Base-by-base conservation (phyloP, 768 basidiomycete genomes). In the Leccinellum rugosiceps region DNA sequence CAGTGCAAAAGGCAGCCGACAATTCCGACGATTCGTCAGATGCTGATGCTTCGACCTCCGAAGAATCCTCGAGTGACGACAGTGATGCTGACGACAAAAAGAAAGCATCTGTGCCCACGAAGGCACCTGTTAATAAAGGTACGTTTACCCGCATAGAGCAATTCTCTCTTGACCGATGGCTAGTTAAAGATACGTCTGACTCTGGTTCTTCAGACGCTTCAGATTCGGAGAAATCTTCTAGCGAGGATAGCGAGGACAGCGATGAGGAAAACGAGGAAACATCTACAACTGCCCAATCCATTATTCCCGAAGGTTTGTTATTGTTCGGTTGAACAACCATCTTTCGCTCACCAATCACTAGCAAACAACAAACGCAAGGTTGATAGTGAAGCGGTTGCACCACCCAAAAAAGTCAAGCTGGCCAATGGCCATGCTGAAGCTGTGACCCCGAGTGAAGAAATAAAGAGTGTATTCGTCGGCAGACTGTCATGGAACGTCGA, bases 401-500 rank as follows among this genome's bases (percentile, higher is more conserved):
- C 86, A 41, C 73, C 83, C 35, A 96, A 98, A 81, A 96, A 96
- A 75, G 81, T 78, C 64, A 97, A 94, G 78, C 77, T 87, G 50
- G 82, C 75, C 47, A 80, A 86, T 63, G 86, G 78, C 56, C 74
- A 73, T 30, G 72, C 73, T 15, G 69, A 72, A 6, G 66, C 62
- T 28, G 75, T 63, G 49, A 69, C 70, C 46, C 67, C 75, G 1
- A 41, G 28, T 10, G 80, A 83, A 61, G 80, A 85, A 56, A 77
- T 78, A 15, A 86, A 79, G 66, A 86, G 88, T 38, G 82, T 98
- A 65, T 98, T 95, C 68, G 93, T 99, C 63, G 96, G 96, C 54
- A 83, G 83, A 57, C 82, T 99, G 46, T 95, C 93, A 13, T 99
- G 95, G 95, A 92, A 90, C 71, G 89, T 98, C 60, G 96, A 98